Evolutionary conservation across 1,284 basidiomycete species (phyloP).

Genomic region (Ustilago trichophora): DNA sequence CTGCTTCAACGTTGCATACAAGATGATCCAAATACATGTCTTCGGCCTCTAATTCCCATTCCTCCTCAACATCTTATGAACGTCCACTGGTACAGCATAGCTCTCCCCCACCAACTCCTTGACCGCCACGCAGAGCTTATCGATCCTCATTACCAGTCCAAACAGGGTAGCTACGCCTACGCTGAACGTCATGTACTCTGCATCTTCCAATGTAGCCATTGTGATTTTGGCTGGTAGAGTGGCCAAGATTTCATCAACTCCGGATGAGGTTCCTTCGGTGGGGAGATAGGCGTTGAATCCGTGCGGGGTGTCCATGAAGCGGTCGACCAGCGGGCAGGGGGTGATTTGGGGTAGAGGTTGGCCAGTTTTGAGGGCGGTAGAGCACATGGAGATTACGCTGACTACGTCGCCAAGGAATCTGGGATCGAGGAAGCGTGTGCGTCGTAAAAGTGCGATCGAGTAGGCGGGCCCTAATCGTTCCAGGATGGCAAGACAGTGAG

Average conservation of each 20-base stretch:
- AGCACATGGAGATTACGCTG: constrained; percentile 68
- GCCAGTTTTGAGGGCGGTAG: constrained; percentile 76
- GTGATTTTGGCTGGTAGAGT: constrained; percentile 25
- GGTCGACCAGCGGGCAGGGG: constrained; percentile 80
- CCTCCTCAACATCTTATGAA: too few relatives aligned
- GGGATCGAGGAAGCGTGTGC: constrained; percentile 80
- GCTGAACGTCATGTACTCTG: constrained; percentile 46
- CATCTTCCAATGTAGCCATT: constrained; percentile 26
- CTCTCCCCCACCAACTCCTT: constrained; percentile 84
- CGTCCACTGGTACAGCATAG: constrained; percentile 67
- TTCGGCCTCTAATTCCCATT: too few relatives aligned
- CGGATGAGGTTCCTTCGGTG: neutral
- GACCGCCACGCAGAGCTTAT: constrained; percentile 77
- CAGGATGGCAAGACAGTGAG: constrained; percentile 66
- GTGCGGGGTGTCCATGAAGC: constrained; percentile 71
- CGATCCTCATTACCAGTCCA: constrained; percentile 75
- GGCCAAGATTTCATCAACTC: constrained; percentile 9
- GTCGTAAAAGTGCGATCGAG: constrained; percentile 74
- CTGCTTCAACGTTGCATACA: too few relatives aligned
- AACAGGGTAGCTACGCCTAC: constrained; percentile 76
- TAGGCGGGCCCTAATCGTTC: constrained; percentile 48
- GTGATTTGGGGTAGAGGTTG: constrained; percentile 84
- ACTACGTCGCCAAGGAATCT: constrained; percentile 79
- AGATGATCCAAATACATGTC: too few relatives aligned
- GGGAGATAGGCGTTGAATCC: constrained; percentile 30